Evolutionary conservation across 768 basidiomycete genomes (phyloP).

Genomic region (Leucocoprinus sp.): DNA sequence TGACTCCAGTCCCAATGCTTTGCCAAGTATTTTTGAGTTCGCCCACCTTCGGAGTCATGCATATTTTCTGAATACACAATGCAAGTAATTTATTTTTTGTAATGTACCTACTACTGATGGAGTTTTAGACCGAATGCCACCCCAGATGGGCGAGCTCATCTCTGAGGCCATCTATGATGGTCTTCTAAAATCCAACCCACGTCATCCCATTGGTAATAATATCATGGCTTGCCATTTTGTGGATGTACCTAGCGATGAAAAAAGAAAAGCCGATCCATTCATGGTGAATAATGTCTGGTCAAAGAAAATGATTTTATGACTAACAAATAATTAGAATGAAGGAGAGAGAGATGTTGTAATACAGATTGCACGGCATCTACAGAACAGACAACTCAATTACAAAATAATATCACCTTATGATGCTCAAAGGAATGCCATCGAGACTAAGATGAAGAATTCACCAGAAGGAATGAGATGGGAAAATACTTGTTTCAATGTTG

Average conservation of each 20-base stretch:
- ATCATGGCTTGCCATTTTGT: conserved; percentile 57
- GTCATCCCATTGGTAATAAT: conserved; percentile 39
- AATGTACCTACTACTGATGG: conserved; percentile 9
- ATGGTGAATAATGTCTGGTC: conserved; percentile 22
- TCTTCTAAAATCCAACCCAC: conserved; percentile 44
- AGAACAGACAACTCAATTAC: conserved; percentile 40
- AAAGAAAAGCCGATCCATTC: conserved; percentile 22
- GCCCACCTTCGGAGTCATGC: conserved; percentile 41
- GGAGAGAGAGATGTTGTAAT: conserved; percentile 50
- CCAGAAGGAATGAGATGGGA: conserved; percentile 44
- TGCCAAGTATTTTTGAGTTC: conserved; percentile 78
- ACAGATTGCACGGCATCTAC: conserved; percentile 47
- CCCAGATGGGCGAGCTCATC: conserved; percentile 67
- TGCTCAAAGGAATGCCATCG: conserved; percentile 54
- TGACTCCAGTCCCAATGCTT: conserved; percentile 33
- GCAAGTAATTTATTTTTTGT: conserved; percentile 31
- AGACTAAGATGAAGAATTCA: conserved; percentile 40
- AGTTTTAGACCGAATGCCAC: conserved; percentile 71
- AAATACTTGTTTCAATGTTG: conserved; percentile 77
- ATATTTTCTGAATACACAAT: conserved; percentile 66
- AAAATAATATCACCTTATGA: conserved; percentile 80
- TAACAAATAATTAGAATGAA: conserved; percentile 39
- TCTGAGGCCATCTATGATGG: conserved; percentile 58
- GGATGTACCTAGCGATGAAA: conserved; percentile 37
- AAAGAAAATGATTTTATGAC: conserved; percentile 1